These are phyloP conservation scores for Saccharomyces kudriavzevii DNA, from an alignment of 805 yeast species.

Conservation along the genomic window DNA sequence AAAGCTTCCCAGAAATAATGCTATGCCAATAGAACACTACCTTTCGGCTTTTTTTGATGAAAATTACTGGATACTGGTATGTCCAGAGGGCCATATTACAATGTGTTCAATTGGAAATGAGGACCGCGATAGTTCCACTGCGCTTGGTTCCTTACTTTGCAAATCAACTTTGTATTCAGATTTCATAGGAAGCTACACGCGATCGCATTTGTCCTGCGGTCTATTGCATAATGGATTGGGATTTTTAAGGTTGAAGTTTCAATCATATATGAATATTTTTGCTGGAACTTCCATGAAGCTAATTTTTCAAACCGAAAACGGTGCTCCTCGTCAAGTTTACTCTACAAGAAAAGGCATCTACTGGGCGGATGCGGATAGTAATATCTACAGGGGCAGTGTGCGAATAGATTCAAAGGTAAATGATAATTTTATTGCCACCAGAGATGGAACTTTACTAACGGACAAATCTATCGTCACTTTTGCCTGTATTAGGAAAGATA, in stretches of 20 bases:
- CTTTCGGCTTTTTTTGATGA: background rate
- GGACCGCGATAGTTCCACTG: background rate
- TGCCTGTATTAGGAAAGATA: conserved; percentile 4
- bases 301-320: background rate
- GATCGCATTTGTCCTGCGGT: background rate
- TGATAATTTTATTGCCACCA: conserved; percentile 2
- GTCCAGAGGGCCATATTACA: background rate
- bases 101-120: background rate
- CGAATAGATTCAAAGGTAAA: background rate
- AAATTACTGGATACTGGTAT: background rate
- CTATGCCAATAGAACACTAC: background rate
- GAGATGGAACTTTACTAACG: conserved; percentile 1
- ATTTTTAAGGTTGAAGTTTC: background rate
- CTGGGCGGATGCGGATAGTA: conserved; percentile 8
- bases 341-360: conserved; percentile 7
- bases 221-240: background rate
- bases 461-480: conserved; percentile 1
- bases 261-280: background rate
- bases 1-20: background rate
- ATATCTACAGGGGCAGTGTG: conserved; percentile 3
- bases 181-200: background rate
- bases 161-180: background rate
- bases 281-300: background rate
- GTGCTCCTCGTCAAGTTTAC: background rate
- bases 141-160: background rate